phyloP scores from a whole-genome alignment of 1,284 basidiomycete species.

The Ceratobasidium sp. region DNA sequence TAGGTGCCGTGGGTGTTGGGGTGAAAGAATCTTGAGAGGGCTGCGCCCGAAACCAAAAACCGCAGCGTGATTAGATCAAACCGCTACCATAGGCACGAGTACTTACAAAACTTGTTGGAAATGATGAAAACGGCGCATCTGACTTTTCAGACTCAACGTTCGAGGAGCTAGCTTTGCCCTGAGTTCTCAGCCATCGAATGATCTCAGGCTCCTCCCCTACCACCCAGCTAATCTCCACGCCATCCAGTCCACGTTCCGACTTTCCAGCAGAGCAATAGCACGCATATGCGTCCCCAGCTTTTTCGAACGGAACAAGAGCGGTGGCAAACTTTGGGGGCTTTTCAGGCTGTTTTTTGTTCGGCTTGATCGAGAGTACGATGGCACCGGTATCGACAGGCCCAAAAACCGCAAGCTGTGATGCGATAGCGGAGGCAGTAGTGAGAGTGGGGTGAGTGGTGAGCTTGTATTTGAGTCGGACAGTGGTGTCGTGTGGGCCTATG shows the following conservation, averaged over 20 bases:
- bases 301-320: slow-evolving; percentile 77
- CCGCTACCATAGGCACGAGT: slow-evolving; percentile 40
- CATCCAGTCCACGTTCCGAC: slow-evolving; percentile 62
- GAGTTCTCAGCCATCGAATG: slow-evolving; percentile 72
- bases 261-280: slow-evolving; percentile 71
- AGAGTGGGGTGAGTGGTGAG: slow-evolving; percentile 67
- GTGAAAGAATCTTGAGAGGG: slow-evolving; percentile 30
- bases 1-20: slow-evolving; percentile 50
- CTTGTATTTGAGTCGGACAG: slow-evolving; percentile 73
- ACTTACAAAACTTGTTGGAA: slow-evolving; percentile 69
- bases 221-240: slow-evolving; percentile 73
- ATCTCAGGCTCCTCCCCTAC: slow-evolving; percentile 76
- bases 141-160: slow-evolving; percentile 2
- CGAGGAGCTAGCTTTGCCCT: slow-evolving; percentile 16
- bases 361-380: slow-evolving; percentile 72
- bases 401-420: slow-evolving; percentile 66
- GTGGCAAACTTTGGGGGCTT: slow-evolving; percentile 71
- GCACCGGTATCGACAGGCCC: slow-evolving; percentile 69
- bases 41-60: slow-evolving; percentile 11
- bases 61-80: background rate
- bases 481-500: slow-evolving; percentile 73
- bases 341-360: slow-evolving; percentile 60
- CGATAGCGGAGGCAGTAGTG: slow-evolving; percentile 63
- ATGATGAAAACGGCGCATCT: slow-evolving; percentile 58
- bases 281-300: slow-evolving; percentile 76